These are phyloP conservation scores for Suillus ampliporus DNA, from an alignment of 768 basidiomycete species.

Conservation along the genomic window DNA sequence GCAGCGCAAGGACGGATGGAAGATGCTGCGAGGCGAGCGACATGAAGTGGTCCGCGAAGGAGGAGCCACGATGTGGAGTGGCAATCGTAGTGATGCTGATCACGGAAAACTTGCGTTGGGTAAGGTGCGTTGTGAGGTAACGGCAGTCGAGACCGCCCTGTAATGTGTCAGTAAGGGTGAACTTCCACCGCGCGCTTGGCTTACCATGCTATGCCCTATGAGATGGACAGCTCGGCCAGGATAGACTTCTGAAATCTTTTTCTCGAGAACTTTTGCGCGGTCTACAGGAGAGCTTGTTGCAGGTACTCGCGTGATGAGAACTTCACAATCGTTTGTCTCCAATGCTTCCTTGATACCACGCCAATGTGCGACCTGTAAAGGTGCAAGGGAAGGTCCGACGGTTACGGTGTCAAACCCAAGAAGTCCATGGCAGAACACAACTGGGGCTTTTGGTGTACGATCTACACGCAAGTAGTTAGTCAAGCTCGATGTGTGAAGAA, in stretches of 20 bases:
- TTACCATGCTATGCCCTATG: constrained; percentile 85
- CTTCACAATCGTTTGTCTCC: constrained; percentile 85
- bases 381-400: constrained; percentile 75
- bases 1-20: constrained; percentile 71
- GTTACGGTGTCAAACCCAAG: constrained; percentile 89
- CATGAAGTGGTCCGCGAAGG: constrained; percentile 92
- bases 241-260: constrained; percentile 78
- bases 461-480: constrained; percentile 48
- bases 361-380: constrained; percentile 93
- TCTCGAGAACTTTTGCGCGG: constrained; percentile 88
- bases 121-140: constrained; percentile 84
- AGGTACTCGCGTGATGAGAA: constrained; percentile 92
- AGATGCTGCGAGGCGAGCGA: constrained; percentile 68
- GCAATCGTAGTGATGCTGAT: constrained; percentile 93
- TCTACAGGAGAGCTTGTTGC: constrained; percentile 89
- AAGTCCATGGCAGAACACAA: constrained; percentile 96
- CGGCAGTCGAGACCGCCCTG: constrained; percentile 94
- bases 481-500: constrained; percentile 7
- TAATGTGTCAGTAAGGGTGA: constrained; percentile 25
- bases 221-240: constrained; percentile 88
- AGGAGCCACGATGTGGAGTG: constrained; percentile 92
- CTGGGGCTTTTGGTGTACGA: constrained; percentile 77
- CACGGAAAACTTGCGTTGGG: constrained; percentile 76
- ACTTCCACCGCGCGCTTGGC: constrained; percentile 12
- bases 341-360: constrained; percentile 94